A percentile compares a stretch with the other conserved stretches of the same genome.
Conservation (phyloP, 805 yeast genomes). For the Barnettozyma wickerhamii region DNA sequence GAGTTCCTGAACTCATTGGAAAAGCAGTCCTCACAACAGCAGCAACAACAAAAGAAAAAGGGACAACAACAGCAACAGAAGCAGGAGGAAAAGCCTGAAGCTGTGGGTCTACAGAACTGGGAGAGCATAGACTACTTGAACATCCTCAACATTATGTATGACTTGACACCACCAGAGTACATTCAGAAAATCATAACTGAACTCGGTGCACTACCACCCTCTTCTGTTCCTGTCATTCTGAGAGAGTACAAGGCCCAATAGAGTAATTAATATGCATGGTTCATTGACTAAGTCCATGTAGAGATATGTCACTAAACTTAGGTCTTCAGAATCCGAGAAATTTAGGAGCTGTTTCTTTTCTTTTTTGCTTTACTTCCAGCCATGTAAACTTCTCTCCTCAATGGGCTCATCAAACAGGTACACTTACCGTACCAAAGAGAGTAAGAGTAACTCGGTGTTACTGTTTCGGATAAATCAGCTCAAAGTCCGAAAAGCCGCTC, state of each 20-base stretch:
- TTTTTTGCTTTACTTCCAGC: no score
- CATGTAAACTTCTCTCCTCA: no score
- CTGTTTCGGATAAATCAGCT: no score
- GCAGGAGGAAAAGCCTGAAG: slow-evolving; percentile 18
- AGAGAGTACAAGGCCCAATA: slow-evolving; percentile 69
- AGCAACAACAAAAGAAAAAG: slow-evolving; percentile 24
- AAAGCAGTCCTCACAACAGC: slow-evolving; percentile 18
- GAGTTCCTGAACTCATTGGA: slow-evolving; percentile 47
- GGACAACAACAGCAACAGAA: slow-evolving; percentile 14
- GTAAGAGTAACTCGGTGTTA: no score
- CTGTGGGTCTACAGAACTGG: slow-evolving; percentile 50
- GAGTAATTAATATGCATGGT: neutral
- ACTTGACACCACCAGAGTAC: slow-evolving; percentile 89
- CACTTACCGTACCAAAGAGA: no score
- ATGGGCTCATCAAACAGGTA: no score
- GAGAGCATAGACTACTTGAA: slow-evolving; percentile 57
- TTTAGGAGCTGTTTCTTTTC: no score
- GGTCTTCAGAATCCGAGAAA: no score
- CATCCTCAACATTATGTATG: slow-evolving; percentile 83
- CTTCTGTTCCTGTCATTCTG: slow-evolving; percentile 95
- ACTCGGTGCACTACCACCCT: slow-evolving; percentile 93
- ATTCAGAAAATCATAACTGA: slow-evolving; percentile 95
- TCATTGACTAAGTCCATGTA: no score
- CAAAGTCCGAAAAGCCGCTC: neutral
- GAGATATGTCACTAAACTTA: no score